Base-by-base conservation (phyloP, 331 rosid genomes). In the Erythrophleum ivorense region DNA sequence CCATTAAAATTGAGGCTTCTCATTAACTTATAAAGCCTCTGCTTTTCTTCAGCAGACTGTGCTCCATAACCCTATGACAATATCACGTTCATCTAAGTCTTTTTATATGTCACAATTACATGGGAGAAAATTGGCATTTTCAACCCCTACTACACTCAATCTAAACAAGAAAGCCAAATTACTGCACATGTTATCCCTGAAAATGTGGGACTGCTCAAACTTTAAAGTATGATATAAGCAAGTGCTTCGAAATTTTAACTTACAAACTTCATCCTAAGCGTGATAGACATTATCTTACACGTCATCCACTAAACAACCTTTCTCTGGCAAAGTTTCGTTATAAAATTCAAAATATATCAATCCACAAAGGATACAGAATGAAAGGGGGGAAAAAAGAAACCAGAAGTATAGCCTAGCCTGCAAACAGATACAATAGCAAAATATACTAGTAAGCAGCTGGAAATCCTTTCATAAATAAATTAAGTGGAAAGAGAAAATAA, bases 1-100 rank as follows among this genome's bases (percentile, higher is more conserved):
- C 97, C 98, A 73, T 91, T 88, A n/a, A 93, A 90, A 76, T 93
- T 91, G 73, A 91, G 97, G 88, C 88, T 93, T 82, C 98, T 84
- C 97, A 93, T 93, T 71, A 91, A 82, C 81, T 93, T 93, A 64
- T 86, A 83, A 77, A 93, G 86, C 93, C 98, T 86, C 84, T 90
- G 95, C 71, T 91, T 93, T 85, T 93, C 98, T 86, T 93, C 97
- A 0, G 92, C 98, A 71, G 98, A 90, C 85, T 93, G 97, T 24
- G 94, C 93, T 64, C 98, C 98, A 65, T 93, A 91, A 52, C 94
- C 92, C 98, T 93, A 71, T 0, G 63, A 67, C 66, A 84, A 86
- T 43, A 84, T 38, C 81, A 81, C 40, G 52, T 49, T 52, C 49
- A 58, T 58, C 34, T 3, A 79, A 41, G 77, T 84, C 84, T 78